Evolutionary conservation across 2,329 filamentous ascomycete species (phyloP), one percentile per base, ranked within the genome.

Genomic region (Diplodia seriata): DNA sequence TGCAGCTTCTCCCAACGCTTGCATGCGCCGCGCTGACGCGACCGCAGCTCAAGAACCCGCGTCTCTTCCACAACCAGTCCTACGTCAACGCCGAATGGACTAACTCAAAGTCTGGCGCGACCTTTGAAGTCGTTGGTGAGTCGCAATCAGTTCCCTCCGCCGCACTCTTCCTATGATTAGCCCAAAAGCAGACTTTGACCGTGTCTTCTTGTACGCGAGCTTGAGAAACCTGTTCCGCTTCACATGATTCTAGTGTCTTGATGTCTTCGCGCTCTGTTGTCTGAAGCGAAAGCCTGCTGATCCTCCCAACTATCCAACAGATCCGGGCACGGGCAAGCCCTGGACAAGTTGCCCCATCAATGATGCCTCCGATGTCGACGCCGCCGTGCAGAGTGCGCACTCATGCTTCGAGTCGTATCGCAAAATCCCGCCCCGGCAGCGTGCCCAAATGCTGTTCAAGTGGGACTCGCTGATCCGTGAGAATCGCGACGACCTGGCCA

Each of bases 391-490:
- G 72, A 83, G 84, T 51, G 85, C 89, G 0, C 82, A 90, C 69
- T 78, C 79, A n/a, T 86, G 87, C 4, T 91, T 91, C 72, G 78
- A 87, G 70, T 78, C 78, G 23, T 91, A 86, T 78, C 83, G 81
- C 68, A 88, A 87, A 70, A 77, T 84, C 66, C 90, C 85, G 70
- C 88, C 89, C 0, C 82, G 87, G 18, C 82, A 83, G 64, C 84
- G 89, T 65, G 88, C 89, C 1, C 85, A 89, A 72, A 85, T 86
- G 76, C 79, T 91, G 11, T 77, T 89, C 66, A 87, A 87, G 76
- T 91, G 89, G 88, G 86, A 91, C 76, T 76, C 83, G 3, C 81
- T 91, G 67, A 90, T 90, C 71, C 83, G 85, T 8, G 86, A 86
- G 64, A 86, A 89, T 71, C 83, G 81, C 69, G 85, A 89, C 61